phyloP scores from a whole-genome alignment of 2,329 filamentous ascomycete genomes.

The Pseudogymnoascus sp. region DNA sequence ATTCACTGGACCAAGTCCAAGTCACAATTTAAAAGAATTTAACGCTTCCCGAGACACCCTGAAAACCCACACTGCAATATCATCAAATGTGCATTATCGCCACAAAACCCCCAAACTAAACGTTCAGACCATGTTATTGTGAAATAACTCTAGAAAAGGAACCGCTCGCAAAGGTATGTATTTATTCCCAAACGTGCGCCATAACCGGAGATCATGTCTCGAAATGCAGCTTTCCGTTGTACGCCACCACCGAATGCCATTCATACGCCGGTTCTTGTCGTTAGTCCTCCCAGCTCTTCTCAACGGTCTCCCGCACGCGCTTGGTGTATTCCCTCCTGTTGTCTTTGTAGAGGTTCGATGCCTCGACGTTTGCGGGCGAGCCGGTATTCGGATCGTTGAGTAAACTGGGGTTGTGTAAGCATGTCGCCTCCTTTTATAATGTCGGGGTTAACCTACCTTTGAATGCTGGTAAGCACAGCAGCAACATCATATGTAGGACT shows the following conservation, averaged over 20 bases:
- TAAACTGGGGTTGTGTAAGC: constrained; percentile 47
- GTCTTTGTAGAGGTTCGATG: constrained; percentile 96
- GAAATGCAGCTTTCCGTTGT: constrained; percentile 9
- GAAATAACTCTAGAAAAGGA: constrained; percentile 8
- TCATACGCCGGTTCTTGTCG: background rate
- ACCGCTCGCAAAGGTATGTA: constrained; percentile 6
- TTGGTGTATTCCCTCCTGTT: constrained; percentile 96
- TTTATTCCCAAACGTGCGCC: constrained; percentile 8
- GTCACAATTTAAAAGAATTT: background rate
- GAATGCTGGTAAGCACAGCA: constrained; percentile 92
- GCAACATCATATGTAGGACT: constrained; percentile 98
- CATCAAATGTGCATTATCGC: background rate
- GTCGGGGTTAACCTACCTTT: constrained; percentile 56
- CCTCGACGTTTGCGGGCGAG: constrained; percentile 94
- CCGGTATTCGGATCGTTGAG: constrained; percentile 98
- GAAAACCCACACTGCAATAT: background rate
- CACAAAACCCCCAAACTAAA: background rate
- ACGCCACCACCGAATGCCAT: constrained; percentile 8
- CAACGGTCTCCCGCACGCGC: constrained; percentile 87
- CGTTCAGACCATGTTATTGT: constrained; percentile 6
- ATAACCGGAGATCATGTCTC: constrained; percentile 9
- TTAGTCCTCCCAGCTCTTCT: constrained; percentile 98
- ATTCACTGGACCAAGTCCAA: background rate
- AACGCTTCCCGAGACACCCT: background rate
- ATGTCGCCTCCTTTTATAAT: background rate